Conservation (phyloP, 2,329 filamentous ascomycete species). For the Claviceps sp. region DNA sequence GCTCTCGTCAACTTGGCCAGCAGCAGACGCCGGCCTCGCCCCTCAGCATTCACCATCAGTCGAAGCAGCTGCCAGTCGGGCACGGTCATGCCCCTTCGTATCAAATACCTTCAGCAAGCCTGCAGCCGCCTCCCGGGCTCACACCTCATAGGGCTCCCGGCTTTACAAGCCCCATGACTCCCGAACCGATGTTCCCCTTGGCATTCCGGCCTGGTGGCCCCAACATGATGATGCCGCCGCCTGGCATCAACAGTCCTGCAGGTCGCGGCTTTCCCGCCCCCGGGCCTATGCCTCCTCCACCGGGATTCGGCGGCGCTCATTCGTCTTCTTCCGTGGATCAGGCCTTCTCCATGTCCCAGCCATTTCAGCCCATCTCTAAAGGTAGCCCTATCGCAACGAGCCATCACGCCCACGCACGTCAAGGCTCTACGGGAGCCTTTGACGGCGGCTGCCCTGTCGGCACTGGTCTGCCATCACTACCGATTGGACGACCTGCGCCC, state of each 20-base stretch:
- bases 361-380: slow-evolving; percentile 18
- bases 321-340: slow-evolving; percentile 11
- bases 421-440: slow-evolving; percentile 54
- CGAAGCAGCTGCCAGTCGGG: slow-evolving; percentile 15
- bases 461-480: slow-evolving; percentile 41
- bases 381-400: slow-evolving; percentile 24
- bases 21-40: slow-evolving; percentile 40
- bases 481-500: slow-evolving; percentile 70
- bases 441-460: slow-evolving; percentile 28
- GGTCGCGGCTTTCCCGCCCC: slow-evolving; percentile 31
- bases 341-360: slow-evolving; percentile 18
- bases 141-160: slow-evolving; percentile 27
- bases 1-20: slow-evolving; percentile 15
- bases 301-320: slow-evolving; percentile 19
- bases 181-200: slow-evolving; percentile 33
- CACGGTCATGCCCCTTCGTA: slow-evolving; percentile 33
- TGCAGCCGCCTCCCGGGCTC: slow-evolving; percentile 31
- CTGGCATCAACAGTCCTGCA: slow-evolving; percentile 33
- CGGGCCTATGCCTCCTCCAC: slow-evolving; percentile 19
- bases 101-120: slow-evolving; percentile 42
- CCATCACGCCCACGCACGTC: slow-evolving; percentile 41
- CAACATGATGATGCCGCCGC: slow-evolving; percentile 35
- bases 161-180: slow-evolving; percentile 46
- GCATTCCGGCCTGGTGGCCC: slow-evolving; percentile 29
- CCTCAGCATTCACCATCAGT: slow-evolving; percentile 18